phyloP scores from a whole-genome alignment of 495 filamentous ascomycete species.

The Amphirosellinia nigrospora region DNA sequence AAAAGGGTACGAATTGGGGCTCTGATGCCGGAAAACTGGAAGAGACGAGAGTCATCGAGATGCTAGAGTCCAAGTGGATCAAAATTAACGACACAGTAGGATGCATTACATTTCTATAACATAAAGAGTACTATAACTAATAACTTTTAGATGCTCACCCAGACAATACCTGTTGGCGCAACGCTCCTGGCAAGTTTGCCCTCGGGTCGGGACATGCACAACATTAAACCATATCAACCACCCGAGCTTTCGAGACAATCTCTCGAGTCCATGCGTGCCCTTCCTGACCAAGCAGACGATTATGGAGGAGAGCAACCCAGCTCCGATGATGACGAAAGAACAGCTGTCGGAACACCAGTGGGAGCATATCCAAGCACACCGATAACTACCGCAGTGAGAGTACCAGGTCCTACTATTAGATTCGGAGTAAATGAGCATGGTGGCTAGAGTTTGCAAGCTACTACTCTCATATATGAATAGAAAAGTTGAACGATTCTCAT shows the following conservation, averaged over 20 bases:
- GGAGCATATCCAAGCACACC: slow-evolving; percentile 48
- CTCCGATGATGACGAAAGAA: slow-evolving; percentile 53
- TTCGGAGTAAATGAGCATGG: not conserved
- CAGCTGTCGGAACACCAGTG: slow-evolving; percentile 29
- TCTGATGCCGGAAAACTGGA: slow-evolving; percentile 83
- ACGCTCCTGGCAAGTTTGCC: slow-evolving; percentile 78
- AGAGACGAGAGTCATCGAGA: slow-evolving; percentile 83
- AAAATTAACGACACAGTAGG: slow-evolving; percentile 88
- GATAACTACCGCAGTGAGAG: slow-evolving; percentile 46
- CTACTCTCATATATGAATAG: not conserved
- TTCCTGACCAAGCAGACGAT: slow-evolving; percentile 59
- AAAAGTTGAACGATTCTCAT: not conserved
- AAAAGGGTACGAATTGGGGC: slow-evolving; percentile 75
- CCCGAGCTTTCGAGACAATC: slow-evolving; percentile 62
- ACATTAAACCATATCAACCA: slow-evolving; percentile 63
- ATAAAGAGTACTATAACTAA: not conserved
- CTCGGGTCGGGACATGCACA: slow-evolving; percentile 85
- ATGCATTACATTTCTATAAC: not conserved
- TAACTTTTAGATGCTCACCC: slow-evolving; percentile 71
- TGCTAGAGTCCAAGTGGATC: slow-evolving; percentile 87
- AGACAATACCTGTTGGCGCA: slow-evolving; percentile 71
- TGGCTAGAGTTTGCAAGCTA: no score
- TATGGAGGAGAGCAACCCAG: slow-evolving; percentile 44
- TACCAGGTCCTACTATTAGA: slow-evolving; percentile 47
- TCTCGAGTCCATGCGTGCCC: slow-evolving; percentile 58